These are phyloP conservation scores for Antrodiella citrinella DNA, from an alignment of 768 basidiomycete species.

Conservation along the genomic window DNA sequence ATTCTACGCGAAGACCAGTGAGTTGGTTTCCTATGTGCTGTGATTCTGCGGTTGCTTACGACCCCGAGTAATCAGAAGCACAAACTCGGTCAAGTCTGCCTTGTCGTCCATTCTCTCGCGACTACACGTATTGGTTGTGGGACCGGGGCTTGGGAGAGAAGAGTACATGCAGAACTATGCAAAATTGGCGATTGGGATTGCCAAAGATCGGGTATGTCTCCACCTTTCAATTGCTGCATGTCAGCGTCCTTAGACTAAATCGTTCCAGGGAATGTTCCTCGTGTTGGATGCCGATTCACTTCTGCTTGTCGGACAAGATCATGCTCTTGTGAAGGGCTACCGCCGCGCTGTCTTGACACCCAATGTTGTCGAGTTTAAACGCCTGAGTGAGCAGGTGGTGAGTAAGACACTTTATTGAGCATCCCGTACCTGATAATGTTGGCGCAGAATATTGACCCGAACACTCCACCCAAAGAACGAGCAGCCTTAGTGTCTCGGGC, in stretches of 20 bases:
- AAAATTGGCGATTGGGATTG: slow-evolving; percentile 64
- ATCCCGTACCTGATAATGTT: background rate
- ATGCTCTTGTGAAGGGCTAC: slow-evolving; percentile 73
- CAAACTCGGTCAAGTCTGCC: slow-evolving; percentile 30
- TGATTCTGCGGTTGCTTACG: background rate
- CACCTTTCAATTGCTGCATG: too few species aligned
- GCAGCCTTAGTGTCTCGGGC: slow-evolving; percentile 64
- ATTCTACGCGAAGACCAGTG: slow-evolving; percentile 68
- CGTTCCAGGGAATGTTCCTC: slow-evolving; percentile 70
- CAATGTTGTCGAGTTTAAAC: slow-evolving; percentile 88
- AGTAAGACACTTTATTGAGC: too few species aligned
- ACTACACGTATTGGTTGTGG: slow-evolving; percentile 87
- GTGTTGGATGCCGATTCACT: slow-evolving; percentile 95
- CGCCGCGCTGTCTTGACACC: slow-evolving; percentile 86
- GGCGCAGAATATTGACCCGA: slow-evolving; percentile 42
- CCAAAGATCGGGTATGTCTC: slow-evolving; percentile 32
- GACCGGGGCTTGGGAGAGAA: slow-evolving; percentile 91
- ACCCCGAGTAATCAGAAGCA: background rate
- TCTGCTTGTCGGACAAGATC: slow-evolving; percentile 71
- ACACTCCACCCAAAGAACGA: slow-evolving; percentile 41
- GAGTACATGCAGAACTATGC: slow-evolving; percentile 85
- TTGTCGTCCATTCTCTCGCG: slow-evolving; percentile 69
- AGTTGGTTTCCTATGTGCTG: slow-evolving; percentile 18
- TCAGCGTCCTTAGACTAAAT: too few species aligned
- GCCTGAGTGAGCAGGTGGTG: slow-evolving; percentile 69